Evolutionary conservation across 805 yeast genomes (phyloP).

Genomic region (Myxozyma melibiosi): DNA sequence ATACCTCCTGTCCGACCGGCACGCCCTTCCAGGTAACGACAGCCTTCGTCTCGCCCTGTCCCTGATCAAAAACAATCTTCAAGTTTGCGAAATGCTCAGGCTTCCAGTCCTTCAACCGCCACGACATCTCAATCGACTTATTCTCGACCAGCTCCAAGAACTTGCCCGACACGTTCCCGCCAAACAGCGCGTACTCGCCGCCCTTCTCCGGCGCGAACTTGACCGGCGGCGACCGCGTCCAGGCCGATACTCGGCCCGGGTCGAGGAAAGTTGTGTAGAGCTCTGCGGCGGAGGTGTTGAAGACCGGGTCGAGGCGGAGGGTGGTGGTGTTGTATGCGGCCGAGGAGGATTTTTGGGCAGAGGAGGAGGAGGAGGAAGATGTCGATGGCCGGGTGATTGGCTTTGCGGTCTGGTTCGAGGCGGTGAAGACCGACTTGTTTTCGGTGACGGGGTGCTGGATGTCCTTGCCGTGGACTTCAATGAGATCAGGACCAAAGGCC

Average conservation of each 20-base stretch:
- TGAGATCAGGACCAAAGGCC: conserved; percentile 76
- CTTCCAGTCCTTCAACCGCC: conserved; percentile 93
- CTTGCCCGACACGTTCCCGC: conserved; percentile 82
- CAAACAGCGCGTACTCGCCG: conserved; percentile 70
- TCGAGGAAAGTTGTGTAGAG: conserved; percentile 75
- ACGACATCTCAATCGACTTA: conserved; percentile 65
- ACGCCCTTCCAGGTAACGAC: conserved; percentile 81
- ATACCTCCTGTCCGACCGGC: conserved; percentile 85
- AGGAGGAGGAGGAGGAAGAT: conserved; percentile 6
- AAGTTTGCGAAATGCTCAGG: conserved; percentile 76
- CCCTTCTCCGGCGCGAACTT: conserved; percentile 60
- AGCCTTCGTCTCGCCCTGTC: conserved; percentile 80
- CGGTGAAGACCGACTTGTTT: conserved; percentile 59
- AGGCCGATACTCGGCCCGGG: conserved; percentile 78
- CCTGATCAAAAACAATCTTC: conserved; percentile 68
- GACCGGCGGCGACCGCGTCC: conserved; percentile 78
- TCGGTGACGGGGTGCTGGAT: conserved; percentile 79
- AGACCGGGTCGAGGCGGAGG: conserved; percentile 72
- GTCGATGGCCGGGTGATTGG: conserved; percentile 26
- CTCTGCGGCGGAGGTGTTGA: conserved; percentile 87
- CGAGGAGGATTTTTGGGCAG: conserved; percentile 26
- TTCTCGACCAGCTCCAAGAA: conserved; percentile 60
- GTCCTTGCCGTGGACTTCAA: conserved; percentile 74
- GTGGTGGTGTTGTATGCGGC: conserved; percentile 76
- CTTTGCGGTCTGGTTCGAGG: conserved; percentile 43